Base-by-base conservation (phyloP, 106 monocot genomes). In the Gastrodia elata region DNA sequence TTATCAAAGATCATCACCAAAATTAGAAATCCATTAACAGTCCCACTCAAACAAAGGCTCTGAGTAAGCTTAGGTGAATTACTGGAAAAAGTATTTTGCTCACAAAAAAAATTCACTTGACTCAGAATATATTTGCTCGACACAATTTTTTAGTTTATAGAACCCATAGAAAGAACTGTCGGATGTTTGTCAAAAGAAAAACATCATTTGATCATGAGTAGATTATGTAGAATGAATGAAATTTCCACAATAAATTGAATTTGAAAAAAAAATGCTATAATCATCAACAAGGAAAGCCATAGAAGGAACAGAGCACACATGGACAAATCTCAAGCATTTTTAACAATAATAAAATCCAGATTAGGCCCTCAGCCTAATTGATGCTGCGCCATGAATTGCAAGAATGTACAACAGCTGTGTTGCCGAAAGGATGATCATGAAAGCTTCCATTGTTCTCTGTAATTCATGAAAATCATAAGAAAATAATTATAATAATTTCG, bases 371-470 rank as follows among this genome's bases (percentile, higher is more conserved):
- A 7, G 20, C 56, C 25, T 56, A 55, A 52, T 36, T 14, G 75
- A 11, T 26, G 48, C 36, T 64, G 73, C 83, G 9, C 78, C 82
- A 71, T 88, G 91, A 8, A 94, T 86, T 11, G 49, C 83, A 55
- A 77, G 37, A 13, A 91, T 76, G 82, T 94, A 94, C 2, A 91
- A 0, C 13, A 94, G 48, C 78, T 94, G 91, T 0, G 94, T 94
- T 18, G 68, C 86, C 5, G 94, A 86, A 64, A 94, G 94, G 32
- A 94, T 88, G 68, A 94, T 91, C 68, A 75, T 24, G 74, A 94
- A 91, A 24, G 86, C 86, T 73, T 94, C 94, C 94, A 94, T 91
- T 55, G 88, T 94, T 78, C 74, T 84, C 94, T 94, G 91, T 49
- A 78, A 30, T 0, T 38, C n/a, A 22, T 3, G 2, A 22, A 52